Conservation (phyloP, 305 asterid genomes). For the Fraxinus sp. region DNA sequence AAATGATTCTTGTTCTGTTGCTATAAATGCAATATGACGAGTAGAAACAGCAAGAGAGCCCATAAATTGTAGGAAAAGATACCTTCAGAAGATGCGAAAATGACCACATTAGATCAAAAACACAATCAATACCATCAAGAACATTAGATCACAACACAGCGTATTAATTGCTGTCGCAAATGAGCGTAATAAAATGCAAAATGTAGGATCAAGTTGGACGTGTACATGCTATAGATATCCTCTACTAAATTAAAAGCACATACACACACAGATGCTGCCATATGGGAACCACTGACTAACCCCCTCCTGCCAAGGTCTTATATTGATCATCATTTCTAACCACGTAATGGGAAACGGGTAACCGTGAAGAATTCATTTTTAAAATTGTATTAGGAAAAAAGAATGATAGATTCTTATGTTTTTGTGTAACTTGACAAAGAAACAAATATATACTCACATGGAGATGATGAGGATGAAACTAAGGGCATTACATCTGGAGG, state of each 20-base stretch:
- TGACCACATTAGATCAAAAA: not conserved
- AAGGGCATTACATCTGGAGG: slow-evolving; percentile 46
- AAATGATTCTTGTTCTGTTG: slow-evolving; percentile 27
- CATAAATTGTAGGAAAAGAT: slow-evolving; percentile 37
- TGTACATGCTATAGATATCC: not conserved
- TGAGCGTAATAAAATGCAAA: not conserved
- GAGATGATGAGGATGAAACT: slow-evolving; percentile 47
- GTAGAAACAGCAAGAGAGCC: slow-evolving; percentile 41
- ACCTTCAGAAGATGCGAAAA: slow-evolving; percentile 61
- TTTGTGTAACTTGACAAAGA: not conserved
- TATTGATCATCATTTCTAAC: not conserved
- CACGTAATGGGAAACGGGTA: not conserved
- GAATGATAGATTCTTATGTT: not conserved
- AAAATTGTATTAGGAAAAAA: not conserved
- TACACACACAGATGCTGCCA: not conserved
- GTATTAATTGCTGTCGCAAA: not conserved
- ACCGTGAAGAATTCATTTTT: not conserved
- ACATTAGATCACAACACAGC: not conserved
- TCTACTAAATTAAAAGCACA: not conserved
- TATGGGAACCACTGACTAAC: not conserved
- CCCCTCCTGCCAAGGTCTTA: not conserved
- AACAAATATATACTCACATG: slow-evolving; percentile 49
- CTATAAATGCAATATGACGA: slow-evolving; percentile 47
- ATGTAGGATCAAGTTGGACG: not conserved
- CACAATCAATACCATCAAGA: not conserved